Conservation (phyloP, 73 alveolate genomes). For the Paramecium pentaurelia region DNA sequence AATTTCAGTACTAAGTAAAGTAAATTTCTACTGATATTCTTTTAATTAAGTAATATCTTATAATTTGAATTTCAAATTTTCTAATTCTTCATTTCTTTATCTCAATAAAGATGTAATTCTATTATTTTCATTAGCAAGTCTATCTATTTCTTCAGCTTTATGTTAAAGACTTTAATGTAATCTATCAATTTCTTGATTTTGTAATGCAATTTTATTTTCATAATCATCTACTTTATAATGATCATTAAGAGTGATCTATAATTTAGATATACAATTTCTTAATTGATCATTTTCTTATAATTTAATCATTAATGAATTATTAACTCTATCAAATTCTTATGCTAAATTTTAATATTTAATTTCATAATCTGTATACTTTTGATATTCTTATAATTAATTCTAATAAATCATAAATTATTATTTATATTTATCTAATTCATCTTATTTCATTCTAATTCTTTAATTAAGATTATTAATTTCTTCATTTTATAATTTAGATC, state of each 20-base stretch:
- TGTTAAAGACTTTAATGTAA: not conserved
- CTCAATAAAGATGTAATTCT: not conserved
- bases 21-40: not conserved
- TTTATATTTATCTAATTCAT: not conserved
- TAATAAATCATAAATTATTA: not conserved
- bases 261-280: not conserved
- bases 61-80: not conserved
- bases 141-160: not conserved
- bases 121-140: not conserved
- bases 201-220: slow-evolving; percentile 14
- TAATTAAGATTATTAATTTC: not conserved
- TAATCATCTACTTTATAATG: slow-evolving; percentile 27
- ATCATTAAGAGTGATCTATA: slow-evolving; percentile 25
- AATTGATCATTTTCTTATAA: slow-evolving; percentile 28
- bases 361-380: not conserved
- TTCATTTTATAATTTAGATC: slow-evolving; percentile 31
- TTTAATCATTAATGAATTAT: not conserved
- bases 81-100: not conserved
- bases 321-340: slow-evolving; percentile 15
- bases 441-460: not conserved
- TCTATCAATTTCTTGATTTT: not conserved
- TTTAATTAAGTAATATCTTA: not conserved
- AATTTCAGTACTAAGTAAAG: not conserved
- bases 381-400: not conserved
- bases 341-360: not conserved